Evolutionary conservation across 306 rosid species (phyloP).

Genomic region (Cotoneaster glaucophyllus): DNA sequence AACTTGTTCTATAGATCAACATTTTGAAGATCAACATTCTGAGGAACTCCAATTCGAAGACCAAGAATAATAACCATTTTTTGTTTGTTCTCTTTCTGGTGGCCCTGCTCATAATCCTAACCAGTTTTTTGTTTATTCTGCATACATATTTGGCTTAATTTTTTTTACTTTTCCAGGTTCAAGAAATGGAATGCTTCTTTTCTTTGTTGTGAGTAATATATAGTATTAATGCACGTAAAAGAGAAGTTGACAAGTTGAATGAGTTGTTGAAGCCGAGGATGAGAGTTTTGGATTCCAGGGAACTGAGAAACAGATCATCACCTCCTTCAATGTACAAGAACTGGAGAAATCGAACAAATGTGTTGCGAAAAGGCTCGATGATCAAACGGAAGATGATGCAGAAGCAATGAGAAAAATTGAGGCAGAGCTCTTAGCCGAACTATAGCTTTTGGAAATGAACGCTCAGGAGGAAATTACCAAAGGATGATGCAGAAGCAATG

Average conservation of each 20-base stretch:
- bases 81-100: too few species aligned
- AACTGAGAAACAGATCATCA: neutral
- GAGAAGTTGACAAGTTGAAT: constrained; percentile 4
- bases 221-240: neutral
- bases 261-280: constrained; percentile 1
- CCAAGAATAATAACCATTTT: too few species aligned
- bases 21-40: too few species aligned
- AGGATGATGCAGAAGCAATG: too few species aligned
- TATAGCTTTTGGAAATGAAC: constrained; percentile 1
- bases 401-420: neutral
- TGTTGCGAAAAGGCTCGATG: neutral
- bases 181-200: neutral
- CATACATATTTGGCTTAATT: neutral
- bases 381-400: neutral
- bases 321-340: neutral
- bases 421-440: constrained; percentile 7
- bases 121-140: neutral
- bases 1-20: too few species aligned
- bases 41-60: too few species aligned
- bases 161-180: neutral
- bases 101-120: too few species aligned
- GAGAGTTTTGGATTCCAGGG: neutral
- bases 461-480: neutral
- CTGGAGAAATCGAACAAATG: neutral
- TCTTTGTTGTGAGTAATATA: neutral